phyloP scores from a whole-genome alignment of 495 filamentous ascomycete genomes.

The Penicillium argentinense region DNA sequence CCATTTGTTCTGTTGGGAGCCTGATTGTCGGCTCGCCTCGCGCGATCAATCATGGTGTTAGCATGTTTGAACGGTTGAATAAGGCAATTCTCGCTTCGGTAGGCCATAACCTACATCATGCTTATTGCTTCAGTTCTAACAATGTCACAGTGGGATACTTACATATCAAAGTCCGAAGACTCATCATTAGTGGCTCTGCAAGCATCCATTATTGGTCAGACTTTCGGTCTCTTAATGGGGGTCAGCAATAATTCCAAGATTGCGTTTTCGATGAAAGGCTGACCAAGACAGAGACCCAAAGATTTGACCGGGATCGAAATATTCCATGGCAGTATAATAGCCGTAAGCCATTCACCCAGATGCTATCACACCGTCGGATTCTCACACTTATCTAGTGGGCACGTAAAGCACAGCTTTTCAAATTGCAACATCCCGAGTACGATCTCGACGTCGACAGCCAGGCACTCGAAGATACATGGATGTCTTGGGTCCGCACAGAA shows the following conservation, averaged over 20 bases:
- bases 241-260: not conserved
- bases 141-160: slow-evolving; percentile 21
- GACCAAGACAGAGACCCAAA: slow-evolving; percentile 23
- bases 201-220: slow-evolving; percentile 36
- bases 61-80: slow-evolving; percentile 34
- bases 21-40: slow-evolving; percentile 28
- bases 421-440: not conserved
- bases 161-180: not conserved
- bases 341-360: slow-evolving; percentile 10
- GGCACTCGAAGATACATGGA: slow-evolving; percentile 19
- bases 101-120: not conserved
- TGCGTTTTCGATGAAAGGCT: too few species aligned
- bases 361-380: not conserved
- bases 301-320: slow-evolving; percentile 27
- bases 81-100: slow-evolving; percentile 36
- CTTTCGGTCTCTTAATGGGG: slow-evolving; percentile 36
- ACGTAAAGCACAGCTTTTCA: slow-evolving; percentile 10
- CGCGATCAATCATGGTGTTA: slow-evolving; percentile 23
- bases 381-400: slow-evolving; percentile 27
- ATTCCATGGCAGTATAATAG: slow-evolving; percentile 36
- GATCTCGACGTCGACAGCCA: slow-evolving; percentile 8
- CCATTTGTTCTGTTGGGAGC: slow-evolving; percentile 31
- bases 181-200: slow-evolving; percentile 25
- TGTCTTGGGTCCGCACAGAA: slow-evolving; percentile 14
- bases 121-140: too few species aligned